Evolutionary conservation across 768 basidiomycete species (phyloP), one percentile per base, ranked within the genome.

Genomic region (Rhizopogon salebrosus): DNA sequence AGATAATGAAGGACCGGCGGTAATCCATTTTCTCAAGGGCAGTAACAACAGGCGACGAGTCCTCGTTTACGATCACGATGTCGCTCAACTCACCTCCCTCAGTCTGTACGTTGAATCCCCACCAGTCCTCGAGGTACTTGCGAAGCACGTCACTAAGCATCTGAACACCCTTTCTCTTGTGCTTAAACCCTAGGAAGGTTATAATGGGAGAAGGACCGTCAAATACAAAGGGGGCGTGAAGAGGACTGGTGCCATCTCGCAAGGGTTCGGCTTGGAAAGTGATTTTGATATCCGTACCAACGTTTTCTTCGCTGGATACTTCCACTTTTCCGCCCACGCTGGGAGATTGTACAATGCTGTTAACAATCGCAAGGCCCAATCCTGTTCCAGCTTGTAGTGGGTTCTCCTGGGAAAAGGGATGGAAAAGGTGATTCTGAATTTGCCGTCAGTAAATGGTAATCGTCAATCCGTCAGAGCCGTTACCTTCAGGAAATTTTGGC

Each of bases 321-420:
- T 97, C 95, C 36, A 97, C 88, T 61, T 92, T 92, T 41, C 95
- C 95, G 24, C 84, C 80, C 49, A 98, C 85, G 57, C 85, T 89
- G 41, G 89, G 84, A 2, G 91, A 92, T 14, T 82, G 83, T 35
- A 95, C 81, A 57, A 97, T 97, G 59, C 87, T 92, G 72, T 89
- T 92, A 64, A 97, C 95, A 58, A 98, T 97, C 29, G 95, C 94
- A 22, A 97, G 82, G 9, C 95, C 95, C 7, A 98, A 80, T 5
- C 94, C 95, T 1, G 94, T 97, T 1, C 94, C 94, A 1, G 92
- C 85, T 62, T 95, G 92, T 5, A 95, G 67, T 1, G 94, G 93
- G 59, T 95, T 95, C 69, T 97, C 95, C 72, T 98, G 95, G 1
- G 93, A 93, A 71, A 98, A 98, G 0, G 95, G 95, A 60, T 95